phyloP scores from a whole-genome alignment of 2,329 filamentous ascomycete species.

The Amauroascus verrucosus region DNA sequence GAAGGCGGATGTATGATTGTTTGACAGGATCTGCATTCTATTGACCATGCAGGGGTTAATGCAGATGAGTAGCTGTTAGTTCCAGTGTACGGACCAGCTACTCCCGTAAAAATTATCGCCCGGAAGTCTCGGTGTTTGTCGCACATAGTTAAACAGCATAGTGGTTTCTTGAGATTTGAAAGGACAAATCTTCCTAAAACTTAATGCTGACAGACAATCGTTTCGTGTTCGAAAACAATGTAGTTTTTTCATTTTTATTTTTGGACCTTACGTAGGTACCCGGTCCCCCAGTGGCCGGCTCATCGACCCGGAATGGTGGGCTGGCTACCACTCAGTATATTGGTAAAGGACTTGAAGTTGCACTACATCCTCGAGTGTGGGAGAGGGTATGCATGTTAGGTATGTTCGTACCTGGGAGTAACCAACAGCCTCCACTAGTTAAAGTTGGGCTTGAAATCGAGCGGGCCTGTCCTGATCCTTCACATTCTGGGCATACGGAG shows the following conservation, averaged over 20 bases:
- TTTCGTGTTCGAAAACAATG: neutral
- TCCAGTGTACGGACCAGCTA: neutral
- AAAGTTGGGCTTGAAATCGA: neutral
- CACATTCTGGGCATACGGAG: constrained; percentile 2
- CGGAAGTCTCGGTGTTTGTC: constrained; percentile 2
- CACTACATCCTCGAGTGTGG: constrained; percentile 7
- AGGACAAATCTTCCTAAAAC: neutral
- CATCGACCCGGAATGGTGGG: neutral
- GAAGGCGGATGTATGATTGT: neutral
- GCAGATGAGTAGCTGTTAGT: neutral
- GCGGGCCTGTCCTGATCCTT: neutral
- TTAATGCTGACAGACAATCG: neutral
- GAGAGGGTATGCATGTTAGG: neutral
- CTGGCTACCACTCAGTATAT: neutral
- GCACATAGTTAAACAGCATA: no score
- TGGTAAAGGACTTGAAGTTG: constrained; percentile 7
- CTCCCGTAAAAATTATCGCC: neutral
- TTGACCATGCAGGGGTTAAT: constrained; percentile 8
- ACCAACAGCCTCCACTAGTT: neutral
- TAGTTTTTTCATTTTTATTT: no score
- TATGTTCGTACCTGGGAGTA: no score
- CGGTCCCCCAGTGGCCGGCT: neutral
- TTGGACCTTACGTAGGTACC: constrained; percentile 4
- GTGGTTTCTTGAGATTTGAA: neutral
- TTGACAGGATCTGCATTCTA: constrained; percentile 9